Evolutionary conservation across 192 early-diverging fungal species (phyloP), one percentile per base, ranked within the genome.

Genomic region (Backusella psychrophila): DNA sequence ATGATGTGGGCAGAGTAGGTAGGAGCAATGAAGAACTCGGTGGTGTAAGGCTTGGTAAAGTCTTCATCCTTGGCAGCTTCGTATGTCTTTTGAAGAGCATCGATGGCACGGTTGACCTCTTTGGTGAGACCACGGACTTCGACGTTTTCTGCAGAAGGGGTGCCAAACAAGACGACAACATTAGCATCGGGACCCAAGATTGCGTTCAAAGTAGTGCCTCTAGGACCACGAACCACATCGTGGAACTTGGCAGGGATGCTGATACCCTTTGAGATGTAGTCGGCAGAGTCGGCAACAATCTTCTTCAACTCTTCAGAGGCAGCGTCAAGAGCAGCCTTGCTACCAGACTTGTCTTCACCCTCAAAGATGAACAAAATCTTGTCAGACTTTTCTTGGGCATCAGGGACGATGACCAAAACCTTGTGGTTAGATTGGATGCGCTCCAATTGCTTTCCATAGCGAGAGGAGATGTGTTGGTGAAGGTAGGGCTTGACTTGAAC

Each of bases 341-440:
- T 49, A 34, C 23, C 72, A 38, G 59, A 38, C 12, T 87, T 83
- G 6, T 77, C 75, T 42, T 81, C 85, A 39, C 88, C 86, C 78
- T 93, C 92, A 72, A 90, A 94, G 8, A 97, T 93, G 7, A 99
- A 75, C 6, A 97, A 78, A 52, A 99, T 87, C 66, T 91, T 91
- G 75, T 90, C 85, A n/a, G 84, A 87, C 33, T 90, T 87, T 11
- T 92, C 88, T 68, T 83, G 78, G 69, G 85, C 85, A 73, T 89
- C 83, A 35, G 95, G 93, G n/a, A 96, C 91, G 70, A 98, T 88
- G 6, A 95, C 86, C 74, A 93, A 94, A 5, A 96, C 92, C 17
- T 82, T 82, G 41, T 91, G 88, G 41, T 85, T 79, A 6, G 88
- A 81, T 59, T 90, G 90, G 75, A 95, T 84, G 19, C 94, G 89